Base-by-base conservation (phyloP, 352 stramenopile species). In the Phytophthora megakarya region DNA sequence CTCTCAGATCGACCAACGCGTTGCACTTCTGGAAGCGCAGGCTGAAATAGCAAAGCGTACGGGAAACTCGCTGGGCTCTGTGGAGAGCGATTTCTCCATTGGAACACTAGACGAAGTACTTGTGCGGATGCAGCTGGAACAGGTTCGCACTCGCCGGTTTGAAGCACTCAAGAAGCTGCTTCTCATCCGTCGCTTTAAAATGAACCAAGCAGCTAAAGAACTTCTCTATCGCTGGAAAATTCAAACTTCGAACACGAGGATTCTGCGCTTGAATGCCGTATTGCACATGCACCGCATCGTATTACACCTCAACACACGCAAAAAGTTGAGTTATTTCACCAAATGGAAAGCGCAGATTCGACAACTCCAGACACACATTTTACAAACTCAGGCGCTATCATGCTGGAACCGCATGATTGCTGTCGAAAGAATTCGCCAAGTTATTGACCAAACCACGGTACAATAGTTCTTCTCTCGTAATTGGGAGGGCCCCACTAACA, bases 331-430 rank as follows among this genome's bases (percentile, higher is more conserved):
- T 9, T 58, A 25, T 9, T 82, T 88, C 25, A 76, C 71, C n/a
- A 57, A 65, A 42, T 88, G 76, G 77, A 75, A 69, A 43, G 21
- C 61, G 8, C 65, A 84, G 47, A 65, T 70, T 23, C 66, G 53
- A 32, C 71, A 85, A 32, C 30, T 74, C 0, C 66, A 74, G n/a
- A 57, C 61, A 15, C 66, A 84, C n/a, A 61, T 39, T 19, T 79
- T 80, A 18, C 78, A 86, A 30, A 50, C 65, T 21, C 73, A 80
- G 59, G 73, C 72, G 0, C 71, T 84, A 15, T 70, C 58, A 16
- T 88, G 78, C 51, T 89, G 80, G 80, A 91, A 89, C 25, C 82
- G 80, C 26, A 81, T 89, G 75, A 66, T 89, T 9, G 82, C 78
- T 4, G 76, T 85, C 22, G 82, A 91, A 56, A 78, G 82, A 23